Evolutionary conservation across 257 asterid genomes (phyloP).

Genomic region (Solanum paucissectum): DNA sequence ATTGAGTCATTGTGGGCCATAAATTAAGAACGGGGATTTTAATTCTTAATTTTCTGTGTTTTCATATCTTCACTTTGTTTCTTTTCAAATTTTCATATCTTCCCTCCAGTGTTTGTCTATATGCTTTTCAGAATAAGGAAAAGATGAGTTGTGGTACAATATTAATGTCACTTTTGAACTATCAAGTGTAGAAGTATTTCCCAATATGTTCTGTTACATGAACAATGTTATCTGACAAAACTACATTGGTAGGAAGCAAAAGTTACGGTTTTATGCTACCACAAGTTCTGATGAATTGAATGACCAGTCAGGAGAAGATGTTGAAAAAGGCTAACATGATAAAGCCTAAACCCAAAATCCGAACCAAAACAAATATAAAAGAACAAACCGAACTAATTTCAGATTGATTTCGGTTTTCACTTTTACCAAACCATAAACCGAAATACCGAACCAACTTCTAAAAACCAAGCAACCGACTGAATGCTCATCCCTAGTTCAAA

Average conservation of each 20-base stretch:
- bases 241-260: neutral
- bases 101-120: neutral
- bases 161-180: neutral
- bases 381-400: neutral
- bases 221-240: neutral
- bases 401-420: neutral
- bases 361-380: neutral
- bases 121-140: neutral
- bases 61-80: neutral
- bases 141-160: neutral
- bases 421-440: neutral
- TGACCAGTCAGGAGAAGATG: neutral
- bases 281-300: neutral
- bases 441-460: neutral
- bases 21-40: neutral
- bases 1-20: neutral
- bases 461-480: neutral
- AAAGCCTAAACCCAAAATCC: neutral
- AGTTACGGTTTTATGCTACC: neutral
- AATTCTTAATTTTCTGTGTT: neutral
- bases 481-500: neutral
- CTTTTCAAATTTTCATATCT: neutral
- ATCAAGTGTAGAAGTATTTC: neutral
- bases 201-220: neutral
- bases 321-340: neutral